A percentile compares a stretch with the other conserved stretches of the same genome.
phyloP scores from a whole-genome alignment of 2,329 filamentous ascomycete genomes.

The Alternaria tenuissima region DNA sequence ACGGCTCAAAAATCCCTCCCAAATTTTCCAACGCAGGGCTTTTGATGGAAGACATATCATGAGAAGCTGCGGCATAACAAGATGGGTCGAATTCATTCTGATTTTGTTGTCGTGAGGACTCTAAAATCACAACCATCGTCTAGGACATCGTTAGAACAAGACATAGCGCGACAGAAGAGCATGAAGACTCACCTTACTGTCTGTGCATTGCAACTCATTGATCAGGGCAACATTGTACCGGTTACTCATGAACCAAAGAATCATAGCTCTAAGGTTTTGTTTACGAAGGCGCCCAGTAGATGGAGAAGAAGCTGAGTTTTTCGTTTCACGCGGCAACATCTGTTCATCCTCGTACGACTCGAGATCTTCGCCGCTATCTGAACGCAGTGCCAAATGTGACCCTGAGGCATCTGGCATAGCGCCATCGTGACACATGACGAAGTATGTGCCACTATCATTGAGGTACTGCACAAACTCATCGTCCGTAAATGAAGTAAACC shows the following conservation, averaged over 20 bases:
- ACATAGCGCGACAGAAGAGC: neutral
- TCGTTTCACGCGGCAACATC: constrained; percentile 1
- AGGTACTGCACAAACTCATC: neutral
- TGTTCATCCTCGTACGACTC: neutral
- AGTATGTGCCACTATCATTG: neutral
- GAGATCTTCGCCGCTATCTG: neutral
- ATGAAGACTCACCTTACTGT: neutral
- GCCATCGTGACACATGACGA: neutral
- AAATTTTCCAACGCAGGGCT: constrained; percentile 1
- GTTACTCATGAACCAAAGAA: constrained; percentile 4
- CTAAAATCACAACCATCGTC: constrained; percentile 5
- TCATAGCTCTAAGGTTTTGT: constrained; percentile 4
- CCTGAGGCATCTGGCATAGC: neutral
- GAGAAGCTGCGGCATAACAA: neutral
- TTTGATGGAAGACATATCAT: neutral
- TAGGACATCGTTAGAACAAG: constrained; percentile 2
- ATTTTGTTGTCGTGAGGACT: constrained; percentile 3
- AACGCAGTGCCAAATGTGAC: neutral
- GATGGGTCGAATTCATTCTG: neutral
- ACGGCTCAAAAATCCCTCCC: constrained; percentile 8
- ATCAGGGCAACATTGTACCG: neutral
- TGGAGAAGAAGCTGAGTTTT: neutral
- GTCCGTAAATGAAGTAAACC: neutral
- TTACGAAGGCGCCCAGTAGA: constrained; percentile 3
- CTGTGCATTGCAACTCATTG: constrained; percentile 2